These are phyloP conservation scores for Colletotrichum sp. DNA, from an alignment of 2,329 filamentous ascomycete genomes.

Conservation along the genomic window DNA sequence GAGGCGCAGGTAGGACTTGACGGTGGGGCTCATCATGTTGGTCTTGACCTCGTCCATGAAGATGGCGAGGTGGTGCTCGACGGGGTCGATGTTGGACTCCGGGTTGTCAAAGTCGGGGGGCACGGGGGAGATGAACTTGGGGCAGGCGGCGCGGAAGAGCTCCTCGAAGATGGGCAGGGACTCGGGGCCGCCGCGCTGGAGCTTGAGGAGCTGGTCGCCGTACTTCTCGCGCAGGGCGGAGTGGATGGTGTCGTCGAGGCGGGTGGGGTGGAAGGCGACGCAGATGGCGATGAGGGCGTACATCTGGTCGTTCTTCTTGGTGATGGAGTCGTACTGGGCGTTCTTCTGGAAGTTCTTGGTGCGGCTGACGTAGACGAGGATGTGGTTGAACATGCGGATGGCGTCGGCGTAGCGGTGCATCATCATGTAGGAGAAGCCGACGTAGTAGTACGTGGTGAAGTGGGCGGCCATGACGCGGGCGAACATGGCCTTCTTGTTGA, in stretches of 20 bases:
- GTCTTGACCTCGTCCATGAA: constrained; percentile 99
- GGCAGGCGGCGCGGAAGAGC: constrained; percentile 96
- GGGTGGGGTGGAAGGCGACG: constrained; percentile 95
- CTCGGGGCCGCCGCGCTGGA: constrained; percentile 95
- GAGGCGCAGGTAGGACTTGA: constrained; percentile 97
- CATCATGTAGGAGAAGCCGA: constrained; percentile 99
- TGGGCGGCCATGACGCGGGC: constrained; percentile 99
- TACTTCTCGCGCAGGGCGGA: constrained; percentile 98
- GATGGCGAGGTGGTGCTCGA: constrained; percentile 95
- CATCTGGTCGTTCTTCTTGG: constrained; percentile 99
- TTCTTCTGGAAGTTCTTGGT: constrained; percentile 99
- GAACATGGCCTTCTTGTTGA: constrained; percentile 99
- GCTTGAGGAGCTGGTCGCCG: constrained; percentile 94
- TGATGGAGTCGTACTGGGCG: constrained; percentile 96
- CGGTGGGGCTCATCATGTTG: constrained; percentile 96
- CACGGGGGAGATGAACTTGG: constrained; percentile 98
- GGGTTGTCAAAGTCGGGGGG: constrained; percentile 98
- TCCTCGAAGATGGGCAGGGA: constrained; percentile 97
- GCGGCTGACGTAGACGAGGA: constrained; percentile 96
- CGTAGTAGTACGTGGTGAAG: constrained; percentile 99
- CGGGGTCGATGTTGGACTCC: constrained; percentile 91
- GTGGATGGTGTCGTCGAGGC: constrained; percentile 98
- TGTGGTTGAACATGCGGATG: constrained; percentile 99
- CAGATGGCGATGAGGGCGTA: constrained; percentile 99
- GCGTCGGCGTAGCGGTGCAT: constrained; percentile 99